phyloP scores from a whole-genome alignment of 257 asterid genomes.

The Ligustrum vulgare region DNA sequence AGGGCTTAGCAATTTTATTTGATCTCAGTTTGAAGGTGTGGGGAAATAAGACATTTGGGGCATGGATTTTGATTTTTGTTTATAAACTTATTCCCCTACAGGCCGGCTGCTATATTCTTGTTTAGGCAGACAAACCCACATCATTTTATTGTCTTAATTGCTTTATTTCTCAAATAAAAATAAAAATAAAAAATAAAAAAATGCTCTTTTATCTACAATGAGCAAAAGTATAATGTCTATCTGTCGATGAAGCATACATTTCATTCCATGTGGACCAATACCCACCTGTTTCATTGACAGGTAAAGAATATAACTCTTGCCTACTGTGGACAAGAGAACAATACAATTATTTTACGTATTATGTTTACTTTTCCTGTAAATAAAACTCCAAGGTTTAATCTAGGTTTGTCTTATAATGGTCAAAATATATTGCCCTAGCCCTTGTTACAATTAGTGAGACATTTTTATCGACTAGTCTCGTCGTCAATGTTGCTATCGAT shows the following conservation, averaged over 20 bases:
- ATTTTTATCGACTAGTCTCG: no score
- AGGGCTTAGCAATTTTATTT: slow-evolving; percentile 23
- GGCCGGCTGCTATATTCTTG: slow-evolving; percentile 38
- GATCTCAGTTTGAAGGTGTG: background rate
- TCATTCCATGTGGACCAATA: no score
- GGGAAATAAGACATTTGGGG: slow-evolving; percentile 11
- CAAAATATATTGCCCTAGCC: background rate
- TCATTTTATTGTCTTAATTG: no score
- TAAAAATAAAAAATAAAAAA: no score
- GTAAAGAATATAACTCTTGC: no score
- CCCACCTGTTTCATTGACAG: no score
- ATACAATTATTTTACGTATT: background rate
- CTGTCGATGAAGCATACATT: no score
- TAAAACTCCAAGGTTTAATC: background rate
- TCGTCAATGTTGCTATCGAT: background rate
- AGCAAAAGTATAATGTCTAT: no score
- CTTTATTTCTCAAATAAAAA: no score
- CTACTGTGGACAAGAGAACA: no score
- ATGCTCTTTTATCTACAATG: no score
- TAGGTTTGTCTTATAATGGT: background rate
- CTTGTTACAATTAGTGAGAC: background rate
- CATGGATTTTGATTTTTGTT: slow-evolving; percentile 23
- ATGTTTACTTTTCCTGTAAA: background rate
- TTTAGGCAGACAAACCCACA: background rate
- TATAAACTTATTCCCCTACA: slow-evolving; percentile 23